Conservation (phyloP, 768 basidiomycete species). For the Pholiota microspora region DNA sequence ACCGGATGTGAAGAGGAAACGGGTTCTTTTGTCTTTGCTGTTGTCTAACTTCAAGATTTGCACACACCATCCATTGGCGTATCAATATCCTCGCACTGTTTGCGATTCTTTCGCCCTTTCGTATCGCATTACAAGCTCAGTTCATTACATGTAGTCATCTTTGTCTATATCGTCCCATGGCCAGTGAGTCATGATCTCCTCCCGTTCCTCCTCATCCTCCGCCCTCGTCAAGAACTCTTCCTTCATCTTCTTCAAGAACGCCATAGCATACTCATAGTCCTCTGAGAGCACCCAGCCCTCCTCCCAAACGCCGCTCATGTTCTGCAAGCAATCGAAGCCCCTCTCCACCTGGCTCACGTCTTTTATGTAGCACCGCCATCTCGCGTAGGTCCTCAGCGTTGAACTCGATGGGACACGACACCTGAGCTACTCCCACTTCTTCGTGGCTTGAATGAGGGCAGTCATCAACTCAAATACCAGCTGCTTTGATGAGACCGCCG, state of each 20-base stretch:
- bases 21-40: too few species aligned
- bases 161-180: constrained; percentile 49
- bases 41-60: too few species aligned
- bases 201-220: constrained; percentile 35
- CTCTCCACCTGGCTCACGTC: constrained; percentile 30
- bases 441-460: constrained; percentile 41
- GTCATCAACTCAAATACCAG: constrained; percentile 52
- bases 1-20: too few species aligned
- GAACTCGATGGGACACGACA: constrained; percentile 48
- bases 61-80: too few species aligned
- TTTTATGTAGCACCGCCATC: constrained; percentile 36
- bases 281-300: constrained; percentile 45
- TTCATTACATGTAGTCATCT: constrained; percentile 38
- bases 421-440: constrained; percentile 41
- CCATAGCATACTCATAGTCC: constrained; percentile 38
- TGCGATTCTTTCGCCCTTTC: too few species aligned
- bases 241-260: constrained; percentile 31
- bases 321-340: constrained; percentile 14
- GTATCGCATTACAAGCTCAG: not conserved
- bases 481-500: constrained; percentile 40
- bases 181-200: constrained; percentile 38
- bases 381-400: constrained; percentile 41
- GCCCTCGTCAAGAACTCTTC: constrained; percentile 26
- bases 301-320: constrained; percentile 30
- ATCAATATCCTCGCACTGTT: too few species aligned